These are phyloP conservation scores for Cystofilobasidium ferigula DNA, from an alignment of 768 basidiomycete genomes.

Conservation along the genomic window DNA sequence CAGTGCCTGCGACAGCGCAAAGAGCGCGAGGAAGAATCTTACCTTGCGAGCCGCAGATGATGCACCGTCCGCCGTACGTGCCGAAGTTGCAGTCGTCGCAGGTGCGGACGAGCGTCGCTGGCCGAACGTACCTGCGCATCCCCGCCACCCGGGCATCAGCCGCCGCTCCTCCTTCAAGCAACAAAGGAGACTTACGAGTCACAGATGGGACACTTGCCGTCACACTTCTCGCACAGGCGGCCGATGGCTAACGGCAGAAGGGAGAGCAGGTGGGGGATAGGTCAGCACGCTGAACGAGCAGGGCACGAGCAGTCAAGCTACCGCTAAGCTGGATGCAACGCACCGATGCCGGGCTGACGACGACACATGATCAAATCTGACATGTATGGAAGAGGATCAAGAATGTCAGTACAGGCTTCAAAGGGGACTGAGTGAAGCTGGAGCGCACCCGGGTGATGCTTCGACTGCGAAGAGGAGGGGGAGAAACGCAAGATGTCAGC, in stretches of 20 bases:
- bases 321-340: conserved; percentile 29
- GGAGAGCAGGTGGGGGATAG: conserved; percentile 1
- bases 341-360: conserved; percentile 92
- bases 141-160: not conserved
- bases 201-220: conserved; percentile 67
- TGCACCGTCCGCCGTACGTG: conserved; percentile 88
- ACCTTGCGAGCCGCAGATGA: conserved; percentile 96
- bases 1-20: not conserved
- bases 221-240: conserved; percentile 95
- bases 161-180: not conserved
- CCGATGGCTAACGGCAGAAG: conserved; percentile 68
- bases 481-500: not conserved
- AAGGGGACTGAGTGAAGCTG: conserved; percentile 19
- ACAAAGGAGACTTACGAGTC: conserved; percentile 16
- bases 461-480: conserved; percentile 46
- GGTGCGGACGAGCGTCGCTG: conserved; percentile 92
- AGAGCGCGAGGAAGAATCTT: conserved; percentile 27
- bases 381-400: not conserved
- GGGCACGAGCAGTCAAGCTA: not conserved
- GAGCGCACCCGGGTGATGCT: conserved; percentile 68
- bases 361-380: conserved; percentile 96
- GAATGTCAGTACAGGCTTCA: not conserved
- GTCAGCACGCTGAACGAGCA: conserved; percentile 6
- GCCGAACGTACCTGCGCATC: conserved; percentile 73
- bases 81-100: conserved; percentile 99